Evolutionary conservation across 495 filamentous ascomycete genomes (phyloP).

Genomic region (Penicillium chermesinum): DNA sequence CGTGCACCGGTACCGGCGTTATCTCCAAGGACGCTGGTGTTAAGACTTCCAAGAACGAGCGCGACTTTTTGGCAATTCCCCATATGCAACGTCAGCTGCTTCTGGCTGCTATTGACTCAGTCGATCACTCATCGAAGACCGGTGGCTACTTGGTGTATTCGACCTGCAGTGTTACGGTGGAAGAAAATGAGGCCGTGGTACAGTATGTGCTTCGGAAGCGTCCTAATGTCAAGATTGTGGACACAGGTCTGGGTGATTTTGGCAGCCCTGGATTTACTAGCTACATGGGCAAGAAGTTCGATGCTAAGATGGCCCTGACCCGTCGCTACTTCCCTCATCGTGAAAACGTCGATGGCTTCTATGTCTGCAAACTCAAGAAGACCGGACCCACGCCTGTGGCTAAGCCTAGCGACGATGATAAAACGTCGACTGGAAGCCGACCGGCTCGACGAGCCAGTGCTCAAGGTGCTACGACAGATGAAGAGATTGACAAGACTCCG

Average conservation of each 20-base stretch:
- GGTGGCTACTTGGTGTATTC: slow-evolving; percentile 95
- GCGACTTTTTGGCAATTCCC: slow-evolving; percentile 85
- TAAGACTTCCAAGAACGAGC: slow-evolving; percentile 95
- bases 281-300: slow-evolving; percentile 86
- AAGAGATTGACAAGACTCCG: slow-evolving; percentile 43
- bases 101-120: slow-evolving; percentile 88
- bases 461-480: slow-evolving; percentile 21
- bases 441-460: slow-evolving; percentile 15
- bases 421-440: slow-evolving; percentile 13
- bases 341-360: slow-evolving; percentile 98
- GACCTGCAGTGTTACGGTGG: slow-evolving; percentile 85
- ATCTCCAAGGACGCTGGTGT: slow-evolving; percentile 93
- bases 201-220: slow-evolving; percentile 86
- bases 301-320: slow-evolving; percentile 76
- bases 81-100: slow-evolving; percentile 93
- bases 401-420: slow-evolving; percentile 31
- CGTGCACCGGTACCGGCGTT: slow-evolving; percentile 79
- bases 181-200: slow-evolving; percentile 92
- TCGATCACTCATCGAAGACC: slow-evolving; percentile 77
- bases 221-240: slow-evolving; percentile 88
- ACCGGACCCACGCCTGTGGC: slow-evolving; percentile 63
- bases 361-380: slow-evolving; percentile 96
- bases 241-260: slow-evolving; percentile 82
- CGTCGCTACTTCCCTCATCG: slow-evolving; percentile 89
- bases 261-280: slow-evolving; percentile 85